Base-by-base conservation (phyloP, 257 asterid species). In the Solanum pimpinellifolium region DNA sequence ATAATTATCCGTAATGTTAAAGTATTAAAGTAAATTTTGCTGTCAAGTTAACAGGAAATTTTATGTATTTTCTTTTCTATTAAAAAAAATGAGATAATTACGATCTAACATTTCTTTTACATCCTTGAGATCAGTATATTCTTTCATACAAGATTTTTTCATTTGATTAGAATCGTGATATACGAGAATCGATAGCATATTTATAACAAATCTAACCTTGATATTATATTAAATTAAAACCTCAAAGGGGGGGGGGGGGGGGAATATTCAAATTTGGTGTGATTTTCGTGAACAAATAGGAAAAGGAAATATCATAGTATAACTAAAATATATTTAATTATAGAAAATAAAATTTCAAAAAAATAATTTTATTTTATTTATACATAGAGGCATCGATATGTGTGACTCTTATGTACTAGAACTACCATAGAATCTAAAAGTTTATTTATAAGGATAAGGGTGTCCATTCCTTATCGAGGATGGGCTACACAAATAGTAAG, bases 11-110 rank as follows among this genome's bases (percentile, higher is more conserved):
- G 35, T 33, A 33, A 3, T 0, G 0, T 33, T 33, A 33, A 33
- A 3, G 5, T 33, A 33, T 1, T 33, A 33, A 33, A 33, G 1
- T 4, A 33, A 33, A 33, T 33, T 33, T 33, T 33, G 35, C 1
- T 33, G 35, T 0, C 35, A 33, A 33, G 5, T 33, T 33, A 0
- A 3, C 0, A 1, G 5, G 35, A 0, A 1, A 33, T 33, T 1
- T 33, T 33, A 33, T 33, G 35, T 33, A 4, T 33, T 33, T 4
- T 33, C 35, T 33, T 33, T 33, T 33, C 35, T 33, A 33, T 33
- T 33, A 33, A 33, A 33, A 31, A 49, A 49, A 52, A 56, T 56
- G 65, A 1, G 2, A 56, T 56, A 10, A 56, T 56, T 56, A 56
- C 4, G 11, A 56, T 56, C 25, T 6, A 56, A 56, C 11, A 56